Conservation (phyloP, 371 early-diverging fungal genomes). For the Dinochytrium kinnereticum region DNA sequence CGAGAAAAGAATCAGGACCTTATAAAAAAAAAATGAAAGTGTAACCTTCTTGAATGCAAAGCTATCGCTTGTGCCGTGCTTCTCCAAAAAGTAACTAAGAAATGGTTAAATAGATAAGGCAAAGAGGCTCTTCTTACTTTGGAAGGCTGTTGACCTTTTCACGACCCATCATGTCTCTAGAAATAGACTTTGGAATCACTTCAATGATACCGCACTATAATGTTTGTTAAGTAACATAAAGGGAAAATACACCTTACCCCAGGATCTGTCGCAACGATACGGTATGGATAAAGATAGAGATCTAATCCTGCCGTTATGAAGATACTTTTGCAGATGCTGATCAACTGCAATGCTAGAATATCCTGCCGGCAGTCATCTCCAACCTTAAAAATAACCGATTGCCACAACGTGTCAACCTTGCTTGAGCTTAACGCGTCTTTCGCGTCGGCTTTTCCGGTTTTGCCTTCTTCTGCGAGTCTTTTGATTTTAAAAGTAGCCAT, state of each 20-base stretch:
- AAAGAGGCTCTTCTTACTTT: slow-evolving; percentile 60
- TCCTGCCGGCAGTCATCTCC: slow-evolving; percentile 99
- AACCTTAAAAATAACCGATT: slow-evolving; percentile 98
- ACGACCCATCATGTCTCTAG: slow-evolving; percentile 97
- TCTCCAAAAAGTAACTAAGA: slow-evolving; percentile 83
- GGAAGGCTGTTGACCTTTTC: slow-evolving; percentile 97
- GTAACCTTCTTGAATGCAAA: slow-evolving; percentile 78
- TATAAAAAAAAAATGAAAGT: neutral
- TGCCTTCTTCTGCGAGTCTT: slow-evolving; percentile 54
- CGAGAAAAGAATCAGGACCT: neutral
- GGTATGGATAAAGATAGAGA: slow-evolving; percentile 97
- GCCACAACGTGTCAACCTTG: slow-evolving; percentile 47
- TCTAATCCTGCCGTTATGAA: slow-evolving; percentile 91
- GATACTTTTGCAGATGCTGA: slow-evolving; percentile 96
- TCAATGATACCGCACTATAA: slow-evolving; percentile 95
- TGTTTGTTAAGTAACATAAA: neutral
- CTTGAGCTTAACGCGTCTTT: slow-evolving; percentile 10
- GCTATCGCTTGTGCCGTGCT: slow-evolving; percentile 93
- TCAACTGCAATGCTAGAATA: slow-evolving; percentile 96
- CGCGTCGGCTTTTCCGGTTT: slow-evolving; percentile 6
- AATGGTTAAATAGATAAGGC: slow-evolving; percentile 9
- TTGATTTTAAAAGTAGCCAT: slow-evolving; percentile 97
- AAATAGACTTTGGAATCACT: slow-evolving; percentile 98
- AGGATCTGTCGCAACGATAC: slow-evolving; percentile 96
- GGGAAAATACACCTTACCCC: slow-evolving; percentile 62